Conservation (phyloP, 1,284 basidiomycete genomes). For the Tilletia setariae region DNA sequence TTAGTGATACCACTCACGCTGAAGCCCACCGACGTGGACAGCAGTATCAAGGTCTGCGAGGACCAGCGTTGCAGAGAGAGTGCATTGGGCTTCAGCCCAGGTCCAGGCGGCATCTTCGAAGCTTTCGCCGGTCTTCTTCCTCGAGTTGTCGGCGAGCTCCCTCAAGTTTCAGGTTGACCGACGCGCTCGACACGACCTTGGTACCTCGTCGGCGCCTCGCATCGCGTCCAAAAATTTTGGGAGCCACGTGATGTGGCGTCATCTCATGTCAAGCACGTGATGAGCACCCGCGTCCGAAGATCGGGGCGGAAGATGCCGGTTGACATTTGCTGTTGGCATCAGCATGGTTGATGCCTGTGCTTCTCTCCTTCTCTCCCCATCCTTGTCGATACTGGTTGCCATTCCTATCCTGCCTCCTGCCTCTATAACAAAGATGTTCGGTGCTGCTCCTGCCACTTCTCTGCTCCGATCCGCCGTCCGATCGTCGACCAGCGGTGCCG, state of each 20-base stretch:
- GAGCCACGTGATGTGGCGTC: no score
- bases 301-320: no score
- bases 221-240: no score
- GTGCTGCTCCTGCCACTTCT: constrained; percentile 25
- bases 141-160: background rate
- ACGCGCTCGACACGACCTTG: no score
- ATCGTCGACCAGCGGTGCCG: constrained; percentile 30
- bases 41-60: constrained; percentile 30
- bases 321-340: background rate
- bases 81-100: background rate
- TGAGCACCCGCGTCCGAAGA: no score
- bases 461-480: constrained; percentile 34
- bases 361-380: background rate
- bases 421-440: constrained; percentile 35
- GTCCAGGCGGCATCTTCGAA: background rate
- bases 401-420: constrained; percentile 23
- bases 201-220: no score
- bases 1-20: background rate
- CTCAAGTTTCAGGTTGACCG: no score
- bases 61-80: constrained; percentile 28
- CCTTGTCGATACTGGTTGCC: background rate
- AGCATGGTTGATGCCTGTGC: background rate
- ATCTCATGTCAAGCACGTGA: background rate
- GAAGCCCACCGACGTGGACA: constrained; percentile 28
- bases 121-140: background rate